Base-by-base conservation (phyloP, 805 yeast species). In the Metschnikowia kunwiensis region DNA sequence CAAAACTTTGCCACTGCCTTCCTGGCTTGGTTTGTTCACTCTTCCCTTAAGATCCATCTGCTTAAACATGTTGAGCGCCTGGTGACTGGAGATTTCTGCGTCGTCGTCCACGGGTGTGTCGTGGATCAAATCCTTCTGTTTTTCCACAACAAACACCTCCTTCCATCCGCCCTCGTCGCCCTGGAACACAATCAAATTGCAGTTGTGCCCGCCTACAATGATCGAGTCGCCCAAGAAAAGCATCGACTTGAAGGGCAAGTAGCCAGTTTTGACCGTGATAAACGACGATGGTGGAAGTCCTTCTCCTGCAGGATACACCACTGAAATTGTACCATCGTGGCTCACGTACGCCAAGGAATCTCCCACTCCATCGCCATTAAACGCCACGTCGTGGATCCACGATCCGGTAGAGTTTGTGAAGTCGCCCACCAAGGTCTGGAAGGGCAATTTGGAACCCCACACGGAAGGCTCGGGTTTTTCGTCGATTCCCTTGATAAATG, bases 401-500 rank as follows among this genome's bases (percentile, higher is more conserved):
- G 94, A 84, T 27, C 88, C 88, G 30, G 81, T 75, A 48, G 78
- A 74, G 43, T 66, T 61, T 49, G 77, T 70, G 57, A 70, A 78
- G 58, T 88, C 95, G 17, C 95, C 95, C 60, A 89, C 82, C 42
- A 87, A 63, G 1, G 95, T 87, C 62, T 84, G 89, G 72, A 93
- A 93, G 19, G 99, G 98, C 59, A 93, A 77, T 57, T 91, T 82
- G 43, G 85, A 83, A 38, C 97, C 99, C 97, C 98, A 93, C 16
- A 78, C 78, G 0, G 91, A 68, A 3, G 93, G 77, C 18, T 68
- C 77, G 1, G 96, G 96, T 53, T 85, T 85, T 26, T 74, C 65
- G 55, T 93, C 99, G 46, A 91, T 73, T 5, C 93, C 87, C 67
- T 93, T 93, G 58, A 93, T 72, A 60, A 72, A 93, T 7, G 94